Conservation (phyloP, 2,329 filamentous ascomycete genomes). For the Salinomyces thailandicus region DNA sequence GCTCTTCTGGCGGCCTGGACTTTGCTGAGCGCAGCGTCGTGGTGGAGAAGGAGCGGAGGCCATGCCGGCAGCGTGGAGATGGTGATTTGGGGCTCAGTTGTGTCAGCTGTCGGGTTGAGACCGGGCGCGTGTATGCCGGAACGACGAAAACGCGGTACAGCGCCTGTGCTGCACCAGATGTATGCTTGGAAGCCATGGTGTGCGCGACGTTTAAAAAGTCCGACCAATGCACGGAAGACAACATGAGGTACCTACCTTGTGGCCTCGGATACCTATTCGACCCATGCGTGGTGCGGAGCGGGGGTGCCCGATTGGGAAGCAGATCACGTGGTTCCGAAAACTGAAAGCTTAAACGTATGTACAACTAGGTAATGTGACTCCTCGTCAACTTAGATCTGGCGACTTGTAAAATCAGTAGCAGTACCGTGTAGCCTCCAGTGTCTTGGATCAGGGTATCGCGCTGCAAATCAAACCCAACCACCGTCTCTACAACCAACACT, state of each 20-base stretch:
- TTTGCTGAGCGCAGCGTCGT: conserved; percentile 18
- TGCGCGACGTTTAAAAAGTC: no score
- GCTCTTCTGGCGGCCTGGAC: conserved; percentile 29
- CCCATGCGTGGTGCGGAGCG: background rate
- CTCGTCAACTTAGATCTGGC: no score
- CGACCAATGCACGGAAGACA: no score
- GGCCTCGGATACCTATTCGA: no score
- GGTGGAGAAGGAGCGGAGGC: conserved; percentile 17
- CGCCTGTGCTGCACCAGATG: conserved; percentile 21
- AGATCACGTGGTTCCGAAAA: no score
- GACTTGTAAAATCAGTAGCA: no score
- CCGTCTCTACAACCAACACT: no score
- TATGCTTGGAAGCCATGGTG: conserved; percentile 10
- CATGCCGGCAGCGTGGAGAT: conserved; percentile 1
- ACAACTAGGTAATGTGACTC: no score
- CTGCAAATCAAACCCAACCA: background rate
- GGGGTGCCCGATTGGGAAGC: background rate
- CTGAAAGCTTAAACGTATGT: no score
- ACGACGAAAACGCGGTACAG: conserved; percentile 37
- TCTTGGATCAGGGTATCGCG: background rate
- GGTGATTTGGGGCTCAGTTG: conserved; percentile 17
- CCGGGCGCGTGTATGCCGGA: conserved; percentile 11
- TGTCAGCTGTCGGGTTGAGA: conserved; percentile 12
- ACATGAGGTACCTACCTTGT: no score
- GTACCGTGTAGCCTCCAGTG: no score